A percentile compares a stretch with the other conserved stretches of the same genome.
phyloP scores from a whole-genome alignment of 306 rosid species.

The Abrus precatorius region DNA sequence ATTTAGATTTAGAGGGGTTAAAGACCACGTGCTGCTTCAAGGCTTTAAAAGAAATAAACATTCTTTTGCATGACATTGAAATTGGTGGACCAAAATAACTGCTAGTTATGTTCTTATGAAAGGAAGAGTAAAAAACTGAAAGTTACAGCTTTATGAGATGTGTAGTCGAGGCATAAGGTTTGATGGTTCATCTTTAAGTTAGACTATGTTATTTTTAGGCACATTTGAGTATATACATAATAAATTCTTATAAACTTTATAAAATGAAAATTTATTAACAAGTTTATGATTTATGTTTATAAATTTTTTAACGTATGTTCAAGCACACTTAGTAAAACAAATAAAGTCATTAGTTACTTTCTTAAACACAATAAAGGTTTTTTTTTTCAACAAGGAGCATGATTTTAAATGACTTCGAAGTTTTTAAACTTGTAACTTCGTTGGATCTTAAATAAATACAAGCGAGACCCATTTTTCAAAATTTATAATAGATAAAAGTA shows the following conservation, averaged over 20 bases:
- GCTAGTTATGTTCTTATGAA: not conserved
- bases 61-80: slow-evolving; percentile 14
- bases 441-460: slow-evolving; percentile 19
- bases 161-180: too few relatives aligned
- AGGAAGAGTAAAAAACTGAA: not conserved
- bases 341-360: too few relatives aligned
- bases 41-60: not conserved
- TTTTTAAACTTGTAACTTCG: not conserved
- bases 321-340: too few relatives aligned
- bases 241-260: too few relatives aligned
- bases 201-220: too few relatives aligned
- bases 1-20: not conserved
- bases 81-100: slow-evolving; percentile 30
- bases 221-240: too few relatives aligned
- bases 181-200: too few relatives aligned
- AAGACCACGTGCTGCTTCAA: slow-evolving; percentile 38
- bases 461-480: not conserved
- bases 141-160: not conserved
- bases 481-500: not conserved
- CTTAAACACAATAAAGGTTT: too few relatives aligned
- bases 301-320: too few relatives aligned
- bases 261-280: too few relatives aligned
- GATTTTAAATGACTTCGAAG: not conserved
- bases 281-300: too few relatives aligned
- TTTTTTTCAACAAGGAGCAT: not conserved